Evolutionary conservation across 257 asterid genomes (phyloP).

Genomic region (Fraxinus cuspidata): DNA sequence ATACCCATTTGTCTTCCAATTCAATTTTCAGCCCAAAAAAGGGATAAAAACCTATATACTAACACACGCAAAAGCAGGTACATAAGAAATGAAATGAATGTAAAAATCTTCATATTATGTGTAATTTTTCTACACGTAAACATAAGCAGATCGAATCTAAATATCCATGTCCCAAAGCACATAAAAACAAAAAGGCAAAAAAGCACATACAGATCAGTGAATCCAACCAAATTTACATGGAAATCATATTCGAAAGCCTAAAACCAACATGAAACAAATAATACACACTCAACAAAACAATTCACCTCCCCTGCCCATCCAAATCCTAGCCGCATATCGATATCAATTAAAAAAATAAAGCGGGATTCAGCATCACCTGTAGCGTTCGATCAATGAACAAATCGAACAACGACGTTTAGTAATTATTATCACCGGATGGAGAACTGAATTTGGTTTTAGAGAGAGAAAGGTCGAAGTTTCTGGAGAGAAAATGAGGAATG

Average conservation of each 20-base stretch:
- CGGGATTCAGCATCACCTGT: slow-evolving; percentile 43
- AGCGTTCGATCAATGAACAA: slow-evolving; percentile 34
- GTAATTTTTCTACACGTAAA: slow-evolving; percentile 15
- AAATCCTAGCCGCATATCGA: slow-evolving; percentile 34
- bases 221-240: slow-evolving; percentile 8
- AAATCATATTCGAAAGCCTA: not conserved
- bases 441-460: slow-evolving; percentile 31
- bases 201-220: slow-evolving; percentile 26
- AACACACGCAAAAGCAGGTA: not conserved
- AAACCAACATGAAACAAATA: not conserved
- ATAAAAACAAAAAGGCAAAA: not conserved
- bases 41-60: not conserved
- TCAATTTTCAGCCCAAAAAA: slow-evolving; percentile 8
- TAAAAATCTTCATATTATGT: not conserved
- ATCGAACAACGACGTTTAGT: slow-evolving; percentile 26
- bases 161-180: slow-evolving; percentile 5
- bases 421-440: slow-evolving; percentile 23
- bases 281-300: slow-evolving; percentile 4
- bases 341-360: slow-evolving; percentile 25
- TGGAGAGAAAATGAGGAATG: slow-evolving; percentile 8
- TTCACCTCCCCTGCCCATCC: slow-evolving; percentile 28
- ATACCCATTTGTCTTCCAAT: slow-evolving; percentile 8
- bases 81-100: not conserved
- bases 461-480: slow-evolving; percentile 10
- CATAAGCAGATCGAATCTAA: slow-evolving; percentile 21